Conservation (phyloP, 306 rosid species). For the Trifolium subterraneum region DNA sequence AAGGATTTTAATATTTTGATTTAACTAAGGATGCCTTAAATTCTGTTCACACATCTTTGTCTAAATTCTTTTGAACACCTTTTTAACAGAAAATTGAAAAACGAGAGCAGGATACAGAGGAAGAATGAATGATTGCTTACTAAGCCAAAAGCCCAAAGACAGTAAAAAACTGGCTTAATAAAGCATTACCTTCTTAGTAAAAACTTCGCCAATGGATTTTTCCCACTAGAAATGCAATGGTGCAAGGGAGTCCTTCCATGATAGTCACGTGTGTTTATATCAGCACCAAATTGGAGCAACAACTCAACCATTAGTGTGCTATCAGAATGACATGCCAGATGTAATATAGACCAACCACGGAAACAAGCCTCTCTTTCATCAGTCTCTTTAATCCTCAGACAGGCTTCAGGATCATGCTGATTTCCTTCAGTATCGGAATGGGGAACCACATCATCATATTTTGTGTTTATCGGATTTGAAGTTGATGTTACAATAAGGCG, state of each 20-base stretch:
- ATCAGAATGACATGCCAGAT: slow-evolving; percentile 75
- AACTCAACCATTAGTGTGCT: slow-evolving; percentile 83
- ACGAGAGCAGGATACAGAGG: neutral
- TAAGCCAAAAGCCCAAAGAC: slow-evolving; percentile 16
- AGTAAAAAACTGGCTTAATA: slow-evolving; percentile 2
- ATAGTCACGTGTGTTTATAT: slow-evolving; percentile 73
- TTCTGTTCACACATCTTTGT: neutral
- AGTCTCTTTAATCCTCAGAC: slow-evolving; percentile 51
- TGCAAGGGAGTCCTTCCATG: slow-evolving; percentile 98
- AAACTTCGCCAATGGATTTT: slow-evolving; percentile 77
- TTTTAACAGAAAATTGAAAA: slow-evolving; percentile 4
- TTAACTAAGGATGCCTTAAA: slow-evolving; percentile 12
- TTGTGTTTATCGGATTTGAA: slow-evolving; percentile 58
- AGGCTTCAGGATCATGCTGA: slow-evolving; percentile 61
- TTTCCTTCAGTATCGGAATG: slow-evolving; percentile 55
- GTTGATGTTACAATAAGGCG: slow-evolving; percentile 70
- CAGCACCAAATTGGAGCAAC: slow-evolving; percentile 89
- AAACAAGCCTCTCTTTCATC: slow-evolving; percentile 63
- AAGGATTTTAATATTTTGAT: slow-evolving; percentile 3
- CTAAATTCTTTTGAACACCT: neutral
- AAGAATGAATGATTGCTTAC: neutral
- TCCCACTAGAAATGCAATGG: slow-evolving; percentile 72
- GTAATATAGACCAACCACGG: slow-evolving; percentile 84
- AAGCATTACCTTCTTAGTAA: slow-evolving; percentile 82
- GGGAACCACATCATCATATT: slow-evolving; percentile 59